Base-by-base conservation (phyloP, 129 eudicot genomes). In the Dittrichia graveolens region DNA sequence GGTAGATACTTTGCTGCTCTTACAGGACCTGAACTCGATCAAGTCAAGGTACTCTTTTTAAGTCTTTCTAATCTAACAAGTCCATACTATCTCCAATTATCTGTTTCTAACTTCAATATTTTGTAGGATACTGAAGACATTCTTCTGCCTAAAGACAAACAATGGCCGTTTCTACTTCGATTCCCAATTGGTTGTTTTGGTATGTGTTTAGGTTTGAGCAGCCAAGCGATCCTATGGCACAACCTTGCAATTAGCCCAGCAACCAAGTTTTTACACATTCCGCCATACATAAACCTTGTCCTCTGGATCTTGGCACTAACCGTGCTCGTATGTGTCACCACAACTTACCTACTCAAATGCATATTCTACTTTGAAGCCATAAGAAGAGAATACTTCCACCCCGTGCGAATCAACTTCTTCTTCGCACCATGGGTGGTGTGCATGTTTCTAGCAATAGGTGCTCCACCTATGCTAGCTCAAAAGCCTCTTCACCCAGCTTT, bases 1-100 rank as follows among this genome's bases (percentile, higher is more conserved):
- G 98, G 98, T 72, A 84, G 98, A 83, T 94, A 94, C 80, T 94
- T 90, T 77, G 98, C 96, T 52, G 98, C 98, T 55, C 95, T 90
- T 58, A 87, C 76, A 3, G 98, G 97, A 48, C 98, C 98, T 31
- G 97, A 94, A 79, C 87, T 94, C 3, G 98, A 94, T 77, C 87
- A 94, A 90, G 97, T 94, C 88, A 94, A 94, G 98, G 98, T 92
- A 83, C 44, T 6, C 44, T 52, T 40, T n/a, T 24, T 9, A 24
- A 19, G 61, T 6, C 0, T 56, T 4, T 3, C 15, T 10, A n/a
- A 14, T 47, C 13, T 3, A 3, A 9, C 3, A 8, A 3, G 2
- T 47, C 8, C 3, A 8, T 24, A 1, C 24, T 59, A 44, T 48
- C 24, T 6, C 14, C 0, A 56, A n/a, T 7, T 14, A 54, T 18